Evolutionary conservation across 2,329 filamentous ascomycete genomes (phyloP).

Genomic region (Tolypocladium pustulatum): DNA sequence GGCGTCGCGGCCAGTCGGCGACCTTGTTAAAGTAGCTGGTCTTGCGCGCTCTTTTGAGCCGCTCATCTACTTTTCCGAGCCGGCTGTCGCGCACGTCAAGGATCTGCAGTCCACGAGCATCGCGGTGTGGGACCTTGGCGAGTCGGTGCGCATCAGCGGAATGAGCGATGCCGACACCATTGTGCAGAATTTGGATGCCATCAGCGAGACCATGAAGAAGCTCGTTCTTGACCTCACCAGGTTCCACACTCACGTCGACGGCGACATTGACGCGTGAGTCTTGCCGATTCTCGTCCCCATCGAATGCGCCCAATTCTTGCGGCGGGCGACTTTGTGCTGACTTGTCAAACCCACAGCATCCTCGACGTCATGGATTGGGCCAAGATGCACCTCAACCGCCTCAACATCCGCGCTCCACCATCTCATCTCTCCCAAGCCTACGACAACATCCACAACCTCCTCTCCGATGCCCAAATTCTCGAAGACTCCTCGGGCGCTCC

Average conservation of each 20-base stretch:
- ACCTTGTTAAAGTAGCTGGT: conserved; percentile 82
- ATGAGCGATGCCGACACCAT: conserved; percentile 86
- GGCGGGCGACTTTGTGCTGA: background rate
- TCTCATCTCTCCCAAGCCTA: conserved; percentile 55
- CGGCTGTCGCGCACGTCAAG: conserved; percentile 74
- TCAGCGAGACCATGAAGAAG: conserved; percentile 77
- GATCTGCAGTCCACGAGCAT: conserved; percentile 86
- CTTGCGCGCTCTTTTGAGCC: conserved; percentile 89
- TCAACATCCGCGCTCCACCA: conserved; percentile 51
- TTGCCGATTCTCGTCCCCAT: background rate
- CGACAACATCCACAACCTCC: conserved; percentile 71
- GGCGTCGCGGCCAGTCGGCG: conserved; percentile 32
- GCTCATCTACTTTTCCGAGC: conserved; percentile 88
- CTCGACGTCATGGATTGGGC: conserved; percentile 96
- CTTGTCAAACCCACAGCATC: conserved; percentile 42
- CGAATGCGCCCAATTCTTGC: background rate
- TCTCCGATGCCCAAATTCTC: conserved; percentile 53
- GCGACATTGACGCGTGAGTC: conserved; percentile 71
- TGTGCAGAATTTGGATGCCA: conserved; percentile 71
- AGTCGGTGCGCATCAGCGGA: conserved; percentile 79
- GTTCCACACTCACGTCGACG: conserved; percentile 89
- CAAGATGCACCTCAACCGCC: conserved; percentile 66
- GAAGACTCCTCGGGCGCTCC: conserved; percentile 44
- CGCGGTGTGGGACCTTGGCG: conserved; percentile 88
- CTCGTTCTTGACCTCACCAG: conserved; percentile 77